Evolutionary conservation across 345 rosid genomes (phyloP).

Genomic region (Lenwebbia sp.): DNA sequence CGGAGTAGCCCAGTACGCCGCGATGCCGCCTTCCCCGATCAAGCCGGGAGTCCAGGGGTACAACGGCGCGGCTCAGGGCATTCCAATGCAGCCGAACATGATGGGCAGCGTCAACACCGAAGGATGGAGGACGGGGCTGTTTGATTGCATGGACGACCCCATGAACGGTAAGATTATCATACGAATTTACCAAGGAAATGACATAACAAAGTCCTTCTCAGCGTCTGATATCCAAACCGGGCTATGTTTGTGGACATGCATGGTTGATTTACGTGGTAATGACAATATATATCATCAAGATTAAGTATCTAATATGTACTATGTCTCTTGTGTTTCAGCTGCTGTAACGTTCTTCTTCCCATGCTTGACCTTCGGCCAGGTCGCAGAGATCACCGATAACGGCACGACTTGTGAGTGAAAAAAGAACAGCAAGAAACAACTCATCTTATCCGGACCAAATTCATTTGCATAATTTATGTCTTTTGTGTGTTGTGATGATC

Average conservation of each 20-base stretch:
- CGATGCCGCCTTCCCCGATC: neutral
- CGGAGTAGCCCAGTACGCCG: accelerated
- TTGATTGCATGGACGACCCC: constrained; percentile 63
- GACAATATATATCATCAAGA: neutral
- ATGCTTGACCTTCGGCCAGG: constrained; percentile 44
- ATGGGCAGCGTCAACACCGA: neutral
- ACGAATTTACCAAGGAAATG: neutral
- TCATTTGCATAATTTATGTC: neutral
- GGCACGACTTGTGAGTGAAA: constrained; percentile 31
- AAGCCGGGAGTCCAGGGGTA: neutral
- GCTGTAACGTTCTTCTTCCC: constrained; percentile 33
- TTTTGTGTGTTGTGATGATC: neutral
- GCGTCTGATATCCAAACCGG: neutral
- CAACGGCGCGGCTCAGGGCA: neutral
- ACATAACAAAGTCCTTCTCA: neutral
- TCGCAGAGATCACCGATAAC: constrained; percentile 52
- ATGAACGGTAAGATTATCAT: constrained; percentile 25
- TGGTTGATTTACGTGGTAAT: neutral
- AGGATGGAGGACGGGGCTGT: constrained; percentile 45
- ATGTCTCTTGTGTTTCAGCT: constrained; percentile 21
- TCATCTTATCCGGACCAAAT: neutral
- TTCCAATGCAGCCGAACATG: constrained; percentile 5
- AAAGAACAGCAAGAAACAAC: neutral
- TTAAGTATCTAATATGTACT: neutral
- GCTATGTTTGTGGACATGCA: neutral